Evolutionary conservation across 108 stramenopile genomes (phyloP).

Genomic region (Nitzschia sp.): DNA sequence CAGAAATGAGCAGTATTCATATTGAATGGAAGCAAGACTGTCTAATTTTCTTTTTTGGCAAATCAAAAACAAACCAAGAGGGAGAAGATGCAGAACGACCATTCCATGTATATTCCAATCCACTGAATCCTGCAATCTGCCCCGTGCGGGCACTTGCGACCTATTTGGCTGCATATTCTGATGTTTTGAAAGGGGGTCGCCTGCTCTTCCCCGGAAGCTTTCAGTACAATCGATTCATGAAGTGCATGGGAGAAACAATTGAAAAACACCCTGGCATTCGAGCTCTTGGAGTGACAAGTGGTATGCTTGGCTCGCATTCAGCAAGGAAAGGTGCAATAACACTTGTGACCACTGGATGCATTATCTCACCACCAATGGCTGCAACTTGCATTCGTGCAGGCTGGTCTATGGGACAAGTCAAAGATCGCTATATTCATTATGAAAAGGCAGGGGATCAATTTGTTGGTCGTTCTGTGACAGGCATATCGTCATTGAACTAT

Average conservation of each 20-base stretch:
- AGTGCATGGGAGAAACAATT: not conserved
- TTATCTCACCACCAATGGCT: not conserved
- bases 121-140: not conserved
- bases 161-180: not conserved
- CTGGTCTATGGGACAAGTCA: constrained; percentile 5
- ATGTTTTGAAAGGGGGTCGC: not conserved
- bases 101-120: not conserved
- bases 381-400: constrained; percentile 8
- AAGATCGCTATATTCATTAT: not conserved
- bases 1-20: not conserved
- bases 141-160: not conserved
- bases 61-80: not conserved
- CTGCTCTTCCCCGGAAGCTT: not conserved
- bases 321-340: not conserved
- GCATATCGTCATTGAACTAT: not conserved
- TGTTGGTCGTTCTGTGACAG: constrained; percentile 7
- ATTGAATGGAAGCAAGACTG: not conserved
- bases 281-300: not conserved
- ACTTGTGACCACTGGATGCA: not conserved
- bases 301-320: not conserved
- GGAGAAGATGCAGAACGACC: not conserved
- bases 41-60: not conserved
- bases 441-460: constrained; percentile 9
- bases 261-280: not conserved
- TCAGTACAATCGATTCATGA: not conserved